These are phyloP conservation scores for Chionographis japonica DNA, from an alignment of 106 monocot species.

Conservation along the genomic window DNA sequence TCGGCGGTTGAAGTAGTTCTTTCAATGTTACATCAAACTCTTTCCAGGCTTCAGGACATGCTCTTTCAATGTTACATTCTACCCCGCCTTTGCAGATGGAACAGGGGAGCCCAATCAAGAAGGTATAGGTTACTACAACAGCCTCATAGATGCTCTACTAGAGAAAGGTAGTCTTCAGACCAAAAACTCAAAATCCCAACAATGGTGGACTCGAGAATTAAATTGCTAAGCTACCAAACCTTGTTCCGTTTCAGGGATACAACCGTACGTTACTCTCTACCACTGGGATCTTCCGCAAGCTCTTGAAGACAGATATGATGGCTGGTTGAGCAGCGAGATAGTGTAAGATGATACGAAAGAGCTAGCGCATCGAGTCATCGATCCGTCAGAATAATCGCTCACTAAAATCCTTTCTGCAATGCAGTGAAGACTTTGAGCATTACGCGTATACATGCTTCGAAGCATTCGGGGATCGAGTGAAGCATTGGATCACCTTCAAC, in stretches of 20 bases:
- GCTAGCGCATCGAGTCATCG: neutral
- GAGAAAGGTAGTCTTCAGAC: conserved; percentile 36
- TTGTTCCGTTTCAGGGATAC: conserved; percentile 30
- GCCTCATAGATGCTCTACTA: conserved; percentile 47
- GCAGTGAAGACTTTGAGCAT: conserved; percentile 53
- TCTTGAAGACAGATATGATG: conserved; percentile 60
- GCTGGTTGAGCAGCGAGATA: conserved; percentile 57
- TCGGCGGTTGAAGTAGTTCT: neutral
- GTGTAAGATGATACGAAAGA: conserved; percentile 32
- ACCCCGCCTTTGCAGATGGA: conserved; percentile 41
- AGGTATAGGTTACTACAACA: conserved; percentile 67
- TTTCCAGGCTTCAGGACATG: neutral
- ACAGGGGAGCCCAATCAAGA: conserved; percentile 53
- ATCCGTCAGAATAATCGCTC: neutral
- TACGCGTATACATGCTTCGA: conserved; percentile 66
- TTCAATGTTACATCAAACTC: neutral
- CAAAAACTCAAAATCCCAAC: neutral
- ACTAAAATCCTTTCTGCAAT: neutral
- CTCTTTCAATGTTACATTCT: no score
- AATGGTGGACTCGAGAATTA: no score
- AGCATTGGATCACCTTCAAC: conserved; percentile 84
- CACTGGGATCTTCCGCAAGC: conserved; percentile 80
- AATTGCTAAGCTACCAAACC: no score
- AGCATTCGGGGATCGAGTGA: conserved; percentile 81
- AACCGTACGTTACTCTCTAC: conserved; percentile 64